Conservation (phyloP, 805 yeast species). For the Candida anglica region DNA sequence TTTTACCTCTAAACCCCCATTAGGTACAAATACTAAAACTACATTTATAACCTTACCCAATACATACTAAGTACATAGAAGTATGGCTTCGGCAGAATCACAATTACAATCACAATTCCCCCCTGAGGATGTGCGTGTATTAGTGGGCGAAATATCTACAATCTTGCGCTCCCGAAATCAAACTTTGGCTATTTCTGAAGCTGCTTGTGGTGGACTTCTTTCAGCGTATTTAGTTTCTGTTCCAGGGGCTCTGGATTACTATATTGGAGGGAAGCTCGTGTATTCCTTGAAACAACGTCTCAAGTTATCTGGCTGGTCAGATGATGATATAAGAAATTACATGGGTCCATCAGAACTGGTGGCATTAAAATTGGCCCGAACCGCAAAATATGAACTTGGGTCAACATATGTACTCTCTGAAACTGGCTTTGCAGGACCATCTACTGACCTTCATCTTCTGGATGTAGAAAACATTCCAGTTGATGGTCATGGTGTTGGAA, state of each 20-base stretch:
- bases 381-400: constrained; percentile 74
- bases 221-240: constrained; percentile 77
- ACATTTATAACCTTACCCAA: too few species aligned
- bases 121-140: constrained; percentile 46
- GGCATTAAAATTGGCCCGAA: constrained; percentile 72
- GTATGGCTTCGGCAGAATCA: too few species aligned
- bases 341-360: constrained; percentile 82
- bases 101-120: constrained; percentile 61
- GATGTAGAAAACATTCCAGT: constrained; percentile 11
- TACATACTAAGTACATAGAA: too few species aligned
- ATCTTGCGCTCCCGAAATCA: constrained; percentile 50
- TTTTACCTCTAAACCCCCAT: too few species aligned
- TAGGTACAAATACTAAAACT: too few species aligned
- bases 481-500: constrained; percentile 47
- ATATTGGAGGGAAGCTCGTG: constrained; percentile 79
- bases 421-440: constrained; percentile 87
- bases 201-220: constrained; percentile 85
- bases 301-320: constrained; percentile 75
- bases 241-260: constrained; percentile 82
- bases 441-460: constrained; percentile 37
- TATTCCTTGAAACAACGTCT: constrained; percentile 74
- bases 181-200: constrained; percentile 78
- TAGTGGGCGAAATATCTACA: constrained; percentile 56
- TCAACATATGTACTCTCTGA: constrained; percentile 80
- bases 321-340: constrained; percentile 62